phyloP scores from a whole-genome alignment of 192 early-diverging fungal genomes.

The Allomyces javanicus region DNA sequence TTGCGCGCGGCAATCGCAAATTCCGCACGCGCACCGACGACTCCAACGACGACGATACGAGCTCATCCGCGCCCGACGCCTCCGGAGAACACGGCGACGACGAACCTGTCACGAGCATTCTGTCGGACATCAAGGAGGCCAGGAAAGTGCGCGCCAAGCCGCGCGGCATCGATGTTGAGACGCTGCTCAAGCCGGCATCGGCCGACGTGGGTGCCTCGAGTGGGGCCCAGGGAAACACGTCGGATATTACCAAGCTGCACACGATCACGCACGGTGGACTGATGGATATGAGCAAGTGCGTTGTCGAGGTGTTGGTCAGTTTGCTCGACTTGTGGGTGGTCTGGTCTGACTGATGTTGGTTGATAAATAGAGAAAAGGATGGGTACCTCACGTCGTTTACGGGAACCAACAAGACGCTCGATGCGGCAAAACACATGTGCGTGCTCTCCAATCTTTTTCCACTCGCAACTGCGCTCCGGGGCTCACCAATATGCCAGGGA shows the following conservation, averaged over 20 bases:
- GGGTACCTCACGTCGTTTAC: background rate
- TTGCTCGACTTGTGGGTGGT: background rate
- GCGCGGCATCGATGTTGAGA: constrained; percentile 3
- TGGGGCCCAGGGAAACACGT: background rate
- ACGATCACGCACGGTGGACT: background rate
- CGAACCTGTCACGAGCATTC: background rate
- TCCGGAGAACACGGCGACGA: background rate
- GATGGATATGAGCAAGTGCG: background rate
- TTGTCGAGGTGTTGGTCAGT: background rate
- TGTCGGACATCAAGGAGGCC: background rate
- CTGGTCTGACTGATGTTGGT: background rate
- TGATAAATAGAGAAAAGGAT: background rate
- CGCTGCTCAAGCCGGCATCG: constrained; percentile 3
- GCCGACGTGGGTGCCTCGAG: background rate
- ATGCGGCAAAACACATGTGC: background rate
- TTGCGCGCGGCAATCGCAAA: constrained; percentile 2
- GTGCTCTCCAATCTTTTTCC: background rate
- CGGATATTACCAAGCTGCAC: background rate
- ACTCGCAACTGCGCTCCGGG: background rate
- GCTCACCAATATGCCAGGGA: background rate
- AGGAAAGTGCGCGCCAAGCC: constrained; percentile 6
- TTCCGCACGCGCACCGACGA: background rate
- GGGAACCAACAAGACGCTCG: background rate
- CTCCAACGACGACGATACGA: too few species aligned
- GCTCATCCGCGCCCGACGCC: background rate